Conservation (phyloP, 2,329 filamentous ascomycete species). For the Mycosphaerella sp. region DNA sequence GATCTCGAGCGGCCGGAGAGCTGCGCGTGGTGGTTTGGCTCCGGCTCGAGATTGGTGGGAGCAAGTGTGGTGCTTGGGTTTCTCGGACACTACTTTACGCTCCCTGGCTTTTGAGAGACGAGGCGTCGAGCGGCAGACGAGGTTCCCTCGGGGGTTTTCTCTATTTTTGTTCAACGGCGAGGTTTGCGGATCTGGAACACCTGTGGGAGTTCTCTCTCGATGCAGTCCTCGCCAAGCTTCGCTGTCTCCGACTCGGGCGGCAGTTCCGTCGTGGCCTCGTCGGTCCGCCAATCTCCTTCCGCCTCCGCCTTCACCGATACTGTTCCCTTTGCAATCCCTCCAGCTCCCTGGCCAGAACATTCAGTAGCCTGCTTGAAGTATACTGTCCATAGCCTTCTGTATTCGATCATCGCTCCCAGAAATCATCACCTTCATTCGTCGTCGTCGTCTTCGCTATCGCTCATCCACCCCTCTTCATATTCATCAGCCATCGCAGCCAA, state of each 20-base stretch:
- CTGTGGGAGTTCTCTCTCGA: too few relatives aligned
- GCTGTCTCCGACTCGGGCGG: too few relatives aligned
- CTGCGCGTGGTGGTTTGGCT: conserved; percentile 18
- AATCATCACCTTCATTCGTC: conserved; percentile 14
- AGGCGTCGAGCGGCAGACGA: too few relatives aligned
- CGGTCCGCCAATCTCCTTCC: too few relatives aligned
- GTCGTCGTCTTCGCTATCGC: conserved; percentile 62
- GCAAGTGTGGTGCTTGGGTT: conserved; percentile 10
- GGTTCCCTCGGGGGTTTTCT: too few relatives aligned
- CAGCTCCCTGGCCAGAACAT: too few relatives aligned
- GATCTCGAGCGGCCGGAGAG: conserved; percentile 8
- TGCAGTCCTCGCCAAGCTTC: too few relatives aligned
- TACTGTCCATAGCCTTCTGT: background rate
- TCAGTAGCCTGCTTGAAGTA: background rate
- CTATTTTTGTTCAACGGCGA: too few relatives aligned
- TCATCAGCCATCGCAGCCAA: conserved; percentile 78
- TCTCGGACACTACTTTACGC: conserved; percentile 10
- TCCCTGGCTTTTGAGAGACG: background rate
- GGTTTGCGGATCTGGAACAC: too few relatives aligned
- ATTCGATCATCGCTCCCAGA: background rate
- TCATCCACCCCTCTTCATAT: conserved; percentile 77
- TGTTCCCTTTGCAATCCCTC: too few relatives aligned
- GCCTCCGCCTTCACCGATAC: too few relatives aligned
- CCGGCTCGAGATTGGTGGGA: conserved; percentile 13
- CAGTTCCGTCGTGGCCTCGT: too few relatives aligned